Percentiles rank a stretch among this genome's conserved stretches.
Conservation (phyloP, 805 yeast species). For the Saccharomycopsis lassenensis region DNA sequence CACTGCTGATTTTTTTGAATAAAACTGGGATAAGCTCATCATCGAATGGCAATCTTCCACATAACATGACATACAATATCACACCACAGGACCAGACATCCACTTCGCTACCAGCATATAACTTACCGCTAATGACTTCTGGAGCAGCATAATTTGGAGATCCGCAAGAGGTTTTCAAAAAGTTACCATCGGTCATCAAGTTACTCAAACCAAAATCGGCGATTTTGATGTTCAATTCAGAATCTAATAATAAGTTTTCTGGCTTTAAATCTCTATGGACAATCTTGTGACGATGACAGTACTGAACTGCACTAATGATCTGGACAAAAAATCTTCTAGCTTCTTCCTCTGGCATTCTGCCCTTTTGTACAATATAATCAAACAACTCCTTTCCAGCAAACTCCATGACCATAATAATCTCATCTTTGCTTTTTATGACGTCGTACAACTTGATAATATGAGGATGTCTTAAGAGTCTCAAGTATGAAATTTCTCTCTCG, state of each 20-base stretch:
- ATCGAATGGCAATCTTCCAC: constrained; percentile 92
- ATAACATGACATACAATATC: constrained; percentile 86
- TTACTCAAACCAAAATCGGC: constrained; percentile 87
- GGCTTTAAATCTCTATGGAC: constrained; percentile 96
- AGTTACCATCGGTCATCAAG: constrained; percentile 90
- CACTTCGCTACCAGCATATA: constrained; percentile 96
- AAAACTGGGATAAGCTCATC: constrained; percentile 93
- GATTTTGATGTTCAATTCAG: constrained; percentile 82
- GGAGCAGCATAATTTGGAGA: constrained; percentile 98
- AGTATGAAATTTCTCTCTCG: constrained; percentile 86
- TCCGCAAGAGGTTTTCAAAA: constrained; percentile 89
- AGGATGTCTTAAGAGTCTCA: constrained; percentile 83
- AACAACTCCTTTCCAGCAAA: constrained; percentile 94
- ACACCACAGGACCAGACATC: constrained; percentile 99
- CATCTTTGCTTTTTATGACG: constrained; percentile 90
- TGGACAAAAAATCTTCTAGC: constrained; percentile 93
- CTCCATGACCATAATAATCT: constrained; percentile 94
- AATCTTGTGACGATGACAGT: constrained; percentile 92
- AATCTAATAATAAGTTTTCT: constrained; percentile 83
- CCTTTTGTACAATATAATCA: constrained; percentile 90
- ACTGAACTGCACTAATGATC: constrained; percentile 91
- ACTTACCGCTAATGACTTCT: constrained; percentile 87
- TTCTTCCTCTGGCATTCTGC: constrained; percentile 84
- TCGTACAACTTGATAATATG: constrained; percentile 93
- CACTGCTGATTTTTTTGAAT: constrained; percentile 85